Percentiles rank a stretch among this genome's conserved stretches.
phyloP scores from a whole-genome alignment of 495 filamentous ascomycete genomes.

The Achaetomiella virescens region DNA sequence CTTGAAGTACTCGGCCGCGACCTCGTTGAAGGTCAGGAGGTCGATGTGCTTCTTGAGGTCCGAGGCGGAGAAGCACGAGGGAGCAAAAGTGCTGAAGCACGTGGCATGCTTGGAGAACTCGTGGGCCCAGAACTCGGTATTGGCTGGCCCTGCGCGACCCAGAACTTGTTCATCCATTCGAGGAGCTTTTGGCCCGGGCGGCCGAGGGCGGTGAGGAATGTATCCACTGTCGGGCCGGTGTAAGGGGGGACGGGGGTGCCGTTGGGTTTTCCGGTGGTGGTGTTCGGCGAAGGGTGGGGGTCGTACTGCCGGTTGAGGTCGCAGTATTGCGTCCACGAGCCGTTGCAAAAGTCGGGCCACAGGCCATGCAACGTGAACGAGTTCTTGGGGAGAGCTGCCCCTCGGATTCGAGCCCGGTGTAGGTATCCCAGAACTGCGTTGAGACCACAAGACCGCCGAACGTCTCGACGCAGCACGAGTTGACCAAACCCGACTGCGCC shows the following conservation, averaged over 20 bases:
- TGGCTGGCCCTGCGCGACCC: constrained; percentile 39
- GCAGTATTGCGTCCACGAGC: constrained; percentile 51
- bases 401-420: constrained; percentile 42
- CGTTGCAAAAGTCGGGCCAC: constrained; percentile 47
- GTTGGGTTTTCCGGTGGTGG: constrained; percentile 36
- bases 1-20: constrained; percentile 35
- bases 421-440: constrained; percentile 50
- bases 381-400: constrained; percentile 43
- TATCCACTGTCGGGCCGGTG: constrained; percentile 37
- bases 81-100: constrained; percentile 48
- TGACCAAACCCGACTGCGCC: constrained; percentile 33
- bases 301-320: constrained; percentile 49
- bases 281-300: constrained; percentile 46
- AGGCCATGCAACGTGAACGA: constrained; percentile 48
- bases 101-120: constrained; percentile 54
- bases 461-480: constrained; percentile 49
- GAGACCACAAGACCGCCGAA: constrained; percentile 45
- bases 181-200: constrained; percentile 37
- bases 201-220: constrained; percentile 41
- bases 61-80: constrained; percentile 43
- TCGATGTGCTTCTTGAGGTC: constrained; percentile 36
- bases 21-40: constrained; percentile 44
- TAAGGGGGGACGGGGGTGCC: constrained; percentile 43
- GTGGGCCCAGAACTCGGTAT: constrained; percentile 46
- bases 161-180: constrained; percentile 47